phyloP scores from a whole-genome alignment of 108 stramenopile species.

The Pinguiococcus pyrenoidosus region DNA sequence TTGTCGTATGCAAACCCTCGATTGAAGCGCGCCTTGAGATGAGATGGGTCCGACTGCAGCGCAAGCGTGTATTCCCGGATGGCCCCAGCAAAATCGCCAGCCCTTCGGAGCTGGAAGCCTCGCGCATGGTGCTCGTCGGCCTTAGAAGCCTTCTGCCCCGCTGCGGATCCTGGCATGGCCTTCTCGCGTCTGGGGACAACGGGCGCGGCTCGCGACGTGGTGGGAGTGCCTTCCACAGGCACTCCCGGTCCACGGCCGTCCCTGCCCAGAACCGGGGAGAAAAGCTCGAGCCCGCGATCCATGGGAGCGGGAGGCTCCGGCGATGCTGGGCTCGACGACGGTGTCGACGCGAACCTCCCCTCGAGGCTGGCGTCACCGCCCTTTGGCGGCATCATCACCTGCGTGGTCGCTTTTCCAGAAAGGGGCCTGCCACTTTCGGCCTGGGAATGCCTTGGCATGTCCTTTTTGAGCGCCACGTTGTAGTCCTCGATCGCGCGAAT shows the following conservation, averaged over 20 bases:
- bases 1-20: slow-evolving; percentile 31
- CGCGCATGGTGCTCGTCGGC: slow-evolving; percentile 17
- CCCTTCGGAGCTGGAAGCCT: slow-evolving; percentile 16
- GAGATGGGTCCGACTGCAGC: slow-evolving; percentile 1
- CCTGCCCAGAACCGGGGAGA: no score
- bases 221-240: no score
- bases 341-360: not conserved
- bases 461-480: slow-evolving; percentile 22
- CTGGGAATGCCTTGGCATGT: no score
- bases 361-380: slow-evolving; percentile 2
- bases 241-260: no score
- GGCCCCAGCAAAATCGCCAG: slow-evolving; percentile 15
- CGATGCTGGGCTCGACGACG: not conserved
- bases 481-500: slow-evolving; percentile 28
- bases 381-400: not conserved
- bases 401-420: not conserved
- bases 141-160: not conserved
- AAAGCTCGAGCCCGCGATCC: not conserved
- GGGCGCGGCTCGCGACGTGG: no score
- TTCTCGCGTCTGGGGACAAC: no score
- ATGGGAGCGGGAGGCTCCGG: not conserved
- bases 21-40: slow-evolving; percentile 33
- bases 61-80: slow-evolving; percentile 18
- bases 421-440: no score
- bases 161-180: no score